phyloP scores from a whole-genome alignment of 1,284 basidiomycete genomes.

The Melampsora americana region DNA sequence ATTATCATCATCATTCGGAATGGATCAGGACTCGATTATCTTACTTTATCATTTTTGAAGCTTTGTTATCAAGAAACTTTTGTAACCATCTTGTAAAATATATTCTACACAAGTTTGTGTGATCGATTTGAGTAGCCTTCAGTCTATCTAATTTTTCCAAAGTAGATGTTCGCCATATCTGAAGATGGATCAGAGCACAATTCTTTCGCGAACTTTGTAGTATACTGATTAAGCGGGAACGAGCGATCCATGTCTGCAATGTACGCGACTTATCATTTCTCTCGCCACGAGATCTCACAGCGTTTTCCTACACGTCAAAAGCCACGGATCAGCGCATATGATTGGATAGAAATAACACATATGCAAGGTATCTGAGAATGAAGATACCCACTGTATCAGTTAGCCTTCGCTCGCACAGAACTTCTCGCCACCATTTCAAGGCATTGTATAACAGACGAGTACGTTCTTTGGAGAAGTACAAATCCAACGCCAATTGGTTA shows the following conservation, averaged over 20 bases:
- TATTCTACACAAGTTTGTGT: background rate
- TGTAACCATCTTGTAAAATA: slow-evolving; percentile 13
- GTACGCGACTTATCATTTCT: background rate
- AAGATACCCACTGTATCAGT: background rate
- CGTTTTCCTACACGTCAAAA: background rate
- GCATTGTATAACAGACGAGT: background rate
- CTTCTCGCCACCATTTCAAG: background rate
- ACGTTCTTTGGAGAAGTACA: background rate
- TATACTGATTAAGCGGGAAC: background rate
- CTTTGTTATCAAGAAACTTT: slow-evolving; percentile 20
- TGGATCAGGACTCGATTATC: background rate
- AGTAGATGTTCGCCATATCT: background rate
- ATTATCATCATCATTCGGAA: background rate
- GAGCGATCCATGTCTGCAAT: slow-evolving; percentile 3
- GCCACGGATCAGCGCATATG: background rate
- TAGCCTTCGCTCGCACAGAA: background rate
- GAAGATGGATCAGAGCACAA: background rate
- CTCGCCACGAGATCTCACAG: background rate
- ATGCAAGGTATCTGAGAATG: background rate
- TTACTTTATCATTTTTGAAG: slow-evolving; percentile 25
- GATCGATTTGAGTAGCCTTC: background rate
- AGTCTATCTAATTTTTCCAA: background rate
- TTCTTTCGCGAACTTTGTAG: background rate
- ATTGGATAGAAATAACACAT: background rate
- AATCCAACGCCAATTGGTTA: background rate